Base-by-base conservation (phyloP, 306 rosid species). In the Quercus parvula region DNA sequence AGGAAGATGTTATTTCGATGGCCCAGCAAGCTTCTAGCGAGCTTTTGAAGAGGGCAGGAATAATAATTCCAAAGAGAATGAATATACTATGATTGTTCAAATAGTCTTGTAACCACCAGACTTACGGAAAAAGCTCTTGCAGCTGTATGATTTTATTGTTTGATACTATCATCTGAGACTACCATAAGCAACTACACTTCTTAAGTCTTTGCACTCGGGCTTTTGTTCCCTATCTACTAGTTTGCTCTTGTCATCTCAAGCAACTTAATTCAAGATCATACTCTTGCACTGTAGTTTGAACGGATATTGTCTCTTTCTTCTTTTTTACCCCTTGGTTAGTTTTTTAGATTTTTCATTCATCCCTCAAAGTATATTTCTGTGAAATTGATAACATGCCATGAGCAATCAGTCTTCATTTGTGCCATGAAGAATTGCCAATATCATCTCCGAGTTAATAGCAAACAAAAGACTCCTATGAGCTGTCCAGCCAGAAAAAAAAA, bases 41-140 rank as follows among this genome's bases (percentile, higher is more conserved):
- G 20, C 82, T 94, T 84, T 52, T 90, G 58, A 80, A 90, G 77
- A 87, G 94, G 87, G 97, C 97, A 59, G 90, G 96, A 75, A 88
- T 94, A 71, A 80, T 41, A 75, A 84, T 94, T 77, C 93, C 89
- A 27, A 73, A 75, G 71, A 88, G 92, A 85, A 90, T 89, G 97
- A 94, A 89, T 78, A 3, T 92, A 30, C 79, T 94, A 30, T 92
- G 77, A 89, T 69, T 74, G 20, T 61, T 49, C 22, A 22, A 33
- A 33, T 17, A 5, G 5, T 22, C 15, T 17, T 59, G 31, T 46
- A 30, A 11, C 25, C 10, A 18, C 12, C 5, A 17, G 41, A 70
- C 22, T 38, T 14, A 27, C 38, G 7, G 56, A 17, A 30, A 71
- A 71, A 44, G 38, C 71, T n/a, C n/a, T 2, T 13, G 28, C 15